Percentiles rank a stretch among this genome's conserved stretches.
Evolutionary conservation across 768 basidiomycete species (phyloP).

Genomic region (Mycena belliarum): DNA sequence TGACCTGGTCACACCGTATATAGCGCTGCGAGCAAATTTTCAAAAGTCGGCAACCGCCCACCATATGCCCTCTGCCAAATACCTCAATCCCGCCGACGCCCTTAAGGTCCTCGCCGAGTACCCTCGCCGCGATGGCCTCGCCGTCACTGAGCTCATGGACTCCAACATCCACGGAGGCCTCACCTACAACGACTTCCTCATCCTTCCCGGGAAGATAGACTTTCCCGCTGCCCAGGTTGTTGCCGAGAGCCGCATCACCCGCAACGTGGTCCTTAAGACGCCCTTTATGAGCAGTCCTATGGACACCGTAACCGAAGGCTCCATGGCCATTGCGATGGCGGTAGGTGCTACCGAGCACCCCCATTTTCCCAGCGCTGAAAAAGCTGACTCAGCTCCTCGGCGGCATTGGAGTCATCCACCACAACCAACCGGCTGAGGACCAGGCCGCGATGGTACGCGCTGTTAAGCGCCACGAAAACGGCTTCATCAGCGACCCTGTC

Average conservation of each 20-base stretch:
- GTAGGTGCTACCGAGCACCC: conserved; percentile 44
- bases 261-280: conserved; percentile 89
- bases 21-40: neutral
- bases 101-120: conserved; percentile 77
- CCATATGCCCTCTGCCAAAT: conserved; percentile 31
- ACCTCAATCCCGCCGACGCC: conserved; percentile 73
- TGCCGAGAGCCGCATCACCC: conserved; percentile 85
- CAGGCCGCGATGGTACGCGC: conserved; percentile 98
- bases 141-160: conserved; percentile 85
- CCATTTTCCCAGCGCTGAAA: conserved; percentile 6
- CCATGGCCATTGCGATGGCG: conserved; percentile 93
- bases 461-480: conserved; percentile 98
- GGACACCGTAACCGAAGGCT: conserved; percentile 97
- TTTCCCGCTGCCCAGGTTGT: conserved; percentile 81
- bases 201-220: conserved; percentile 94
- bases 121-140: conserved; percentile 75
- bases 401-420: conserved; percentile 97
- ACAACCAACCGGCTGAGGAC: conserved; percentile 81
- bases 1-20: too few relatives aligned
- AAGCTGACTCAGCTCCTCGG: conserved; percentile 67
- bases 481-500: conserved; percentile 95
- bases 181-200: conserved; percentile 96
- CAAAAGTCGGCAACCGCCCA: conserved; percentile 12
- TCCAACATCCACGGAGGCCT: conserved; percentile 84
- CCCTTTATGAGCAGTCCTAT: conserved; percentile 98